Evolutionary conservation across 345 rosid genomes (phyloP).

Genomic region (Eucalyptus polybractea): DNA sequence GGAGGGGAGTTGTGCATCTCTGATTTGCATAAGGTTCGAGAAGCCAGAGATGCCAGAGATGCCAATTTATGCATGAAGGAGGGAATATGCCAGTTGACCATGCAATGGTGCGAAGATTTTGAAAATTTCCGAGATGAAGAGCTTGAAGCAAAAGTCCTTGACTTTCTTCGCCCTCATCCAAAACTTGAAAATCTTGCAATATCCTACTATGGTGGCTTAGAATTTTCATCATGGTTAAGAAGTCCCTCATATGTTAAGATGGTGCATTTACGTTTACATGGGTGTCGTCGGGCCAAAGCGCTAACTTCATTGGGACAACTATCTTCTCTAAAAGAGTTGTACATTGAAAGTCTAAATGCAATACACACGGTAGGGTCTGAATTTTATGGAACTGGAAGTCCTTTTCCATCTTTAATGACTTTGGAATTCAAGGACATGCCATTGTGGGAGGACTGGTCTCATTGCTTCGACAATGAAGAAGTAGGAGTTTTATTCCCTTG

Average conservation of each 20-base stretch:
- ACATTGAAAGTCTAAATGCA: neutral
- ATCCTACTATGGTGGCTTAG: neutral
- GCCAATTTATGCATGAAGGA: neutral
- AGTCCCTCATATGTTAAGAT: neutral
- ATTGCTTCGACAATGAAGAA: fast-evolving
- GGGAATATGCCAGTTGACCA: neutral
- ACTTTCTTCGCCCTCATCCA: neutral
- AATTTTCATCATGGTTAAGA: neutral
- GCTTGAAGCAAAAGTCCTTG: neutral
- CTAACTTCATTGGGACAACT: neutral
- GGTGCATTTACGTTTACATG: no score
- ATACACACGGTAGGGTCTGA: neutral
- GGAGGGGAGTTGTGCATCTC: neutral
- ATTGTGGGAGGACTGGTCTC: neutral
- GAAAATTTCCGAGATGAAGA: neutral
- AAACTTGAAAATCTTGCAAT: neutral
- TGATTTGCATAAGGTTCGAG: neutral
- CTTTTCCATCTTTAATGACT: neutral
- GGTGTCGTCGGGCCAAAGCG: neutral
- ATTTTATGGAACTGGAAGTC: neutral
- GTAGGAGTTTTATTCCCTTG: no score
- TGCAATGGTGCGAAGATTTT: neutral
- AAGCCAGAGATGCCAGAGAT: fast-evolving
- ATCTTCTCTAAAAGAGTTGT: fast-evolving
- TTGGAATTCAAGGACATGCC: neutral